These are phyloP conservation scores for Boletus sp. DNA, from an alignment of 768 basidiomycete genomes.

Conservation along the genomic window DNA sequence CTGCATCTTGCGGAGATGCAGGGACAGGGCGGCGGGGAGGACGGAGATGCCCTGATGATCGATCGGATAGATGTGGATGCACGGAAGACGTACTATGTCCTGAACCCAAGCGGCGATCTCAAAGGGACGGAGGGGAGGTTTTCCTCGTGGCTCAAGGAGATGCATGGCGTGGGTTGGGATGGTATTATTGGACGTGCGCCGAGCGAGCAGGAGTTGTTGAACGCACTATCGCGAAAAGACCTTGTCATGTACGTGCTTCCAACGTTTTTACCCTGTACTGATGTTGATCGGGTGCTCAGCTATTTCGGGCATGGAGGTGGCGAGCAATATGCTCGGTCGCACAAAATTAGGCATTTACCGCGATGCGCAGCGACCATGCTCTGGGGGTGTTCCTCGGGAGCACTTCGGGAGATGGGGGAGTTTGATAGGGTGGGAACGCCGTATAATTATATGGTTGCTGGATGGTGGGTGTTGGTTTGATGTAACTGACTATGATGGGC, in stretches of 20 bases:
- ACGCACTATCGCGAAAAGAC: conserved; percentile 72
- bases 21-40: conserved; percentile 22
- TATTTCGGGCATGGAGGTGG: conserved; percentile 98
- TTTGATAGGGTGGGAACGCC: conserved; percentile 92
- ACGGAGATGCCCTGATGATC: conserved; percentile 19
- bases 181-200: conserved; percentile 76
- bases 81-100: conserved; percentile 71
- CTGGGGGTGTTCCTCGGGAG: conserved; percentile 98
- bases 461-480: conserved; percentile 68
- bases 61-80: conserved; percentile 62
- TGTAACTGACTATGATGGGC: neutral
- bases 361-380: conserved; percentile 95
- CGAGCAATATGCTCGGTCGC: conserved; percentile 90
- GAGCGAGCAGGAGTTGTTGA: conserved; percentile 78
- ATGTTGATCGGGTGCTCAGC: conserved; percentile 38
- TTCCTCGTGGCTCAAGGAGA: conserved; percentile 69
- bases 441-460: conserved; percentile 94
- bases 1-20: conserved; percentile 57
- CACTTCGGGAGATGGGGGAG: conserved; percentile 86
- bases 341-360: conserved; percentile 76
- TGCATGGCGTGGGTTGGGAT: conserved; percentile 77
- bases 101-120: conserved; percentile 94
- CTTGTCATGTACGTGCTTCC: conserved; percentile 79
- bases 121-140: conserved; percentile 81
- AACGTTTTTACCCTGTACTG: neutral